Conservation (phyloP, 2,329 filamentous ascomycete species). For the Xylariaceae sp. region DNA sequence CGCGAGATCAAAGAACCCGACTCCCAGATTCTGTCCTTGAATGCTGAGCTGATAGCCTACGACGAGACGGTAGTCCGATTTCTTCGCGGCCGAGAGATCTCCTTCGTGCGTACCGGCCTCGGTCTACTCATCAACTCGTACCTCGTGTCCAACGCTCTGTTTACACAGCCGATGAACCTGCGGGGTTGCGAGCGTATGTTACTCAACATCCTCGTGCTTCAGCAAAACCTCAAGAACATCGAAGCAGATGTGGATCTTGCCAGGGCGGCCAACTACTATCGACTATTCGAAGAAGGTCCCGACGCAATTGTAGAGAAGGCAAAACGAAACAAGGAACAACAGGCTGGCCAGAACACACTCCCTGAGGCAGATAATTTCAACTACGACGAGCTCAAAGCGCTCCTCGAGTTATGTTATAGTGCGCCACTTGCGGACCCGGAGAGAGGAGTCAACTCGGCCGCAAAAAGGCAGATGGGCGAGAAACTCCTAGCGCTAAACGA, state of each 20-base stretch:
- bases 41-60: constrained; percentile 77
- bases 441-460: constrained; percentile 61
- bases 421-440: constrained; percentile 61
- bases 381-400: constrained; percentile 61
- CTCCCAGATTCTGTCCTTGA: constrained; percentile 74
- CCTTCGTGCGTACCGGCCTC: constrained; percentile 72
- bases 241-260: constrained; percentile 63
- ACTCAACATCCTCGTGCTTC: constrained; percentile 88
- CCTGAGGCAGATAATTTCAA: constrained; percentile 46
- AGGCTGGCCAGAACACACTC: constrained; percentile 32
- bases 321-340: constrained; percentile 40
- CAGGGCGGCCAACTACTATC: constrained; percentile 62
- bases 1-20: constrained; percentile 73
- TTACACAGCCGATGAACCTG: constrained; percentile 76
- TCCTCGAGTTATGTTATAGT: constrained; percentile 64
- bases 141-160: constrained; percentile 65
- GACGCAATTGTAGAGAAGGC: constrained; percentile 61
- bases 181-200: constrained; percentile 83
- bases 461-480: constrained; percentile 64
- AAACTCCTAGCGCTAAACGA: constrained; percentile 66
- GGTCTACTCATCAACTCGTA: constrained; percentile 72
- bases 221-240: constrained; percentile 95
- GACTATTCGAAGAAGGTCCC: constrained; percentile 59
- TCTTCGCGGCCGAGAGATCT: constrained; percentile 64
- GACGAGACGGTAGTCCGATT: constrained; percentile 75